Conservation (phyloP, 139 green algal genomes). For the Mychonastes homosphaera region DNA sequence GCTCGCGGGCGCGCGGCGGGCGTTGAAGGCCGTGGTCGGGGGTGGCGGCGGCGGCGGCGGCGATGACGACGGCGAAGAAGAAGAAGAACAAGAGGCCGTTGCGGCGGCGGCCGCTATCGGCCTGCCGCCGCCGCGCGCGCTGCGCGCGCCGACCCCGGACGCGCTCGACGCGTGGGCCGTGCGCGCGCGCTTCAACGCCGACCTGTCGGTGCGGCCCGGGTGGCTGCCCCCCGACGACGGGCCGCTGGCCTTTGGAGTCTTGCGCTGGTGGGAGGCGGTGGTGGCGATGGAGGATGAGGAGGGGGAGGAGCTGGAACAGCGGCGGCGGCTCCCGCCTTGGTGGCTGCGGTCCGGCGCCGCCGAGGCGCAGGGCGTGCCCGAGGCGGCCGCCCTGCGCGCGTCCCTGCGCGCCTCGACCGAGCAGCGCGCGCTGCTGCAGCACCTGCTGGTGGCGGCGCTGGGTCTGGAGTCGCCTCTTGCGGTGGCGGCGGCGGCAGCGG, state of each 20-base stretch:
- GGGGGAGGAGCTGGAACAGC: conserved; percentile 6
- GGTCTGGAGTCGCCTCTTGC: too few relatives aligned
- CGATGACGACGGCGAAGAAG: background rate
- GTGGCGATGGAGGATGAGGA: background rate
- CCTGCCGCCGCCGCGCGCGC: background rate
- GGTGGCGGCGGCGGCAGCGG: too few relatives aligned
- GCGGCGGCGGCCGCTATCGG: background rate
- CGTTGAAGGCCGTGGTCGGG: background rate
- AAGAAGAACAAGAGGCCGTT: too few relatives aligned
- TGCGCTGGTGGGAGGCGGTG: conserved; percentile 22
- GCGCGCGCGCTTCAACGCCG: conserved; percentile 68
- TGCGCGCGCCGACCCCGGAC: background rate
- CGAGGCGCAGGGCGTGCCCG: conserved; percentile 6
- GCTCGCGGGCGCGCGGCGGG: too few relatives aligned
- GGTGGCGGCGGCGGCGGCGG: background rate
- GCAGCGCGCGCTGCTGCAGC: conserved; percentile 23
- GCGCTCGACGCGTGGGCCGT: too few relatives aligned
- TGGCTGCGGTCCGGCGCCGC: conserved; percentile 27
- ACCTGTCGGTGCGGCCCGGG: conserved; percentile 47
- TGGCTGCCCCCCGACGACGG: conserved; percentile 46
- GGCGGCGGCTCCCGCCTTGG: conserved; percentile 23
- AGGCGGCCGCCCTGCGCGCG: conserved; percentile 14
- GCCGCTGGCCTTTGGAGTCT: conserved; percentile 2
- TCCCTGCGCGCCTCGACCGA: conserved; percentile 6
- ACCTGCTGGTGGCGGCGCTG: conserved; percentile 24